A percentile compares a stretch with the other conserved stretches of the same genome.
phyloP scores from a whole-genome alignment of 208 protist species.

The Angomonas desouzai region DNA sequence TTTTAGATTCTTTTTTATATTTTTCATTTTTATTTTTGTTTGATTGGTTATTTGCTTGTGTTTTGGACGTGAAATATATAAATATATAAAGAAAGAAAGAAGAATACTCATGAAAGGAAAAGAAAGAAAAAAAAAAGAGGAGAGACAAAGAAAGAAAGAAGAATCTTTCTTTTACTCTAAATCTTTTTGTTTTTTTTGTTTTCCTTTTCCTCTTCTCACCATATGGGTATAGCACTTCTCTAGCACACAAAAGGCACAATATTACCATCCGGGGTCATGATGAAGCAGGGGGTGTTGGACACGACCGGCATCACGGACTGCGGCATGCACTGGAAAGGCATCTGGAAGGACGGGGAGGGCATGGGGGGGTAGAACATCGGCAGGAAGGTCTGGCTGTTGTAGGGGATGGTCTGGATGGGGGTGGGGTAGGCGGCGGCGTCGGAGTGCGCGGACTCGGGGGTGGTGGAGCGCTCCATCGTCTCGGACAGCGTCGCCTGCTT shows the following conservation, averaged over 20 bases:
- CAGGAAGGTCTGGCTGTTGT: background rate
- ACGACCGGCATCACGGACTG: background rate
- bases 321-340: background rate
- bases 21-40: no score
- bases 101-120: constrained; percentile 13
- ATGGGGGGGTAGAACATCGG: background rate
- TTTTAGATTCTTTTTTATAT: no score
- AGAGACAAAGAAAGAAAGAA: constrained; percentile 7
- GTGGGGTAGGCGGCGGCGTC: background rate
- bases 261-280: constrained; percentile 1
- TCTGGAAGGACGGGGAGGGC: background rate
- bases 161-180: constrained; percentile 1
- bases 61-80: no score
- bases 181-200: background rate
- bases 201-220: constrained; percentile 5
- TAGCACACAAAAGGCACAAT: background rate
- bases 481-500: constrained; percentile 10
- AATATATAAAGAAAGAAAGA: constrained; percentile 6
- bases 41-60: no score
- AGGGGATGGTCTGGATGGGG: background rate
- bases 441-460: background rate
- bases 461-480: constrained; percentile 1
- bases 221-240: background rate
- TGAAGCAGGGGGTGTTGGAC: background rate
- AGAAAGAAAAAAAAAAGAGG: constrained; percentile 8